Evolutionary conservation across 768 basidiomycete species (phyloP), one percentile per base, ranked within the genome.

Genomic region (Lactifluus piperatus): DNA sequence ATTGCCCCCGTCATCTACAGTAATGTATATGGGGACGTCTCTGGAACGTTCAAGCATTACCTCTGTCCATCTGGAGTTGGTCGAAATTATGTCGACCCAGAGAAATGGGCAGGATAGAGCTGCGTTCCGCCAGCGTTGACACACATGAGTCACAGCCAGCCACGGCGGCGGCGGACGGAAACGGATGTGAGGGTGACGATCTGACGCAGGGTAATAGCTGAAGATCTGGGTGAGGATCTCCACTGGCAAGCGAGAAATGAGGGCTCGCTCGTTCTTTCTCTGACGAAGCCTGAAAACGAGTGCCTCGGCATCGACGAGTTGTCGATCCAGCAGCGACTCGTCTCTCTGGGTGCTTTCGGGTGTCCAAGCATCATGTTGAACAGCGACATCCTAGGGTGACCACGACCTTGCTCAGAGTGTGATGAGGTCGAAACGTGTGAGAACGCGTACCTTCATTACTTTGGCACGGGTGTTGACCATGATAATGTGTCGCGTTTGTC

Each of bases 81-180:
- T 62, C 5, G 61, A 54, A 51, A 60, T 60, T 2, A 60, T 53
- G 29, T 60, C 58, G 51, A 39, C 52, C 61, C 61, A 62, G 37
- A 62, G 57, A 29, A 34, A 54, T 4, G 61, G 58, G 34, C 51
- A 62, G 7, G 52, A 53, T 6, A 62, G 39, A 9, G 61, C 58
- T 2, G 58, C 52, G 46, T 51, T 27, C 26, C 61, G 61, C 61
- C 61, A 62, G 29, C 61, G 61, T 26, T 54, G 61, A 36, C 61
- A 62, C 22, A 62, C 61, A 8, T 62, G 61, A 1, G 61, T 62
- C 32, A 61, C 61, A 0, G 61, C 59, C 14, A 62, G 20, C 61
- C 61, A 62, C 1, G 48, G 27, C 41, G 61, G 61, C 4, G 61
- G 61, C 2, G 58, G 26, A 29, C 58, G 58, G 29, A 44, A 37